These are phyloP conservation scores for Suillus ampliporus DNA, from an alignment of 768 basidiomycete genomes.

Conservation along the genomic window DNA sequence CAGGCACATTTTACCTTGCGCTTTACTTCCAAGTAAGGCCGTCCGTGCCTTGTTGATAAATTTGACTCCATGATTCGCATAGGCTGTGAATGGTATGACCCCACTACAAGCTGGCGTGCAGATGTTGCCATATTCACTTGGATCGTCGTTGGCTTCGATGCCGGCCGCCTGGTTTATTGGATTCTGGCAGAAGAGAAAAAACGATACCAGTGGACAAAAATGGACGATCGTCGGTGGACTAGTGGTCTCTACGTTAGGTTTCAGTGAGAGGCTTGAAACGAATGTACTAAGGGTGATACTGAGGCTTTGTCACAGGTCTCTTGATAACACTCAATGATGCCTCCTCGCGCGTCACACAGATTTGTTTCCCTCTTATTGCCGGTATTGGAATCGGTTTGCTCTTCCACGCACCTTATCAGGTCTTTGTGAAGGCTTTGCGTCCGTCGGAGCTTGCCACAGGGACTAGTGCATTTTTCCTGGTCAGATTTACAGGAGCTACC, in stretches of 20 bases:
- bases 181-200: slow-evolving; percentile 61
- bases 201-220: slow-evolving; percentile 69
- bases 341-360: slow-evolving; percentile 51
- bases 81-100: slow-evolving; percentile 76
- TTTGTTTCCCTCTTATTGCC: slow-evolving; percentile 68
- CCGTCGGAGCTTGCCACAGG: slow-evolving; percentile 74
- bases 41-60: slow-evolving; percentile 10
- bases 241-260: slow-evolving; percentile 68
- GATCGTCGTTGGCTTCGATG: slow-evolving; percentile 84
- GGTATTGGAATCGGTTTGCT: slow-evolving; percentile 84
- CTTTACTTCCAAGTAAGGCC: slow-evolving; percentile 76
- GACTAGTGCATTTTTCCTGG: slow-evolving; percentile 87
- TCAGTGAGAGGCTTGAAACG: slow-evolving; percentile 55
- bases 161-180: slow-evolving; percentile 86
- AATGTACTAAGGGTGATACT: slow-evolving; percentile 9
- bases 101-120: slow-evolving; percentile 75
- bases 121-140: slow-evolving; percentile 84
- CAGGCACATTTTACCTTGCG: slow-evolving; percentile 87
- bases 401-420: slow-evolving; percentile 86
- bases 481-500: slow-evolving; percentile 86
- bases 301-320: slow-evolving; percentile 54
- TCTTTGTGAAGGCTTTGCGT: slow-evolving; percentile 70
- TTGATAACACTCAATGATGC: slow-evolving; percentile 65
- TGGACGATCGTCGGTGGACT: slow-evolving; percentile 67
- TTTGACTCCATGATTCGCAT: slow-evolving; percentile 14